Evolutionary conservation across 805 yeast species (phyloP).

Genomic region (Cyberlindnera lachancei): DNA sequence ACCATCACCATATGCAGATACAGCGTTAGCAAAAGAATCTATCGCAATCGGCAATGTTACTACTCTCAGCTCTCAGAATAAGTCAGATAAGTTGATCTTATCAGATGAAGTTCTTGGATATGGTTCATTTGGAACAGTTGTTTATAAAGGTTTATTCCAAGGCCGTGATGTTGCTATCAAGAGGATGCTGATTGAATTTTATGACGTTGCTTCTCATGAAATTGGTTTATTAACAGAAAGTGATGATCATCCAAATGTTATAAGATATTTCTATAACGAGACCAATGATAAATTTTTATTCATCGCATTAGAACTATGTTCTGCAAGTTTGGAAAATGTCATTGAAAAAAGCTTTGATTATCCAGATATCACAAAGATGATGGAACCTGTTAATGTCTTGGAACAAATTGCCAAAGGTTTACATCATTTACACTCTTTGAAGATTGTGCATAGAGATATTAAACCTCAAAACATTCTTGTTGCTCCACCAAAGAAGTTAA

Average conservation of each 20-base stretch:
- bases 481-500: constrained; percentile 52
- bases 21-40: too few species aligned
- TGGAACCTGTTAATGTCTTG: constrained; percentile 49
- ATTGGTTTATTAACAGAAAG: constrained; percentile 83
- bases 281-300: constrained; percentile 80
- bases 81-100: constrained; percentile 36
- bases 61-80: background rate
- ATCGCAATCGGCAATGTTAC: too few species aligned
- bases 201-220: constrained; percentile 90
- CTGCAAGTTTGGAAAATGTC: constrained; percentile 81
- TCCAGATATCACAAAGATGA: constrained; percentile 29
- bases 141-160: constrained; percentile 83
- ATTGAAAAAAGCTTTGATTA: constrained; percentile 44
- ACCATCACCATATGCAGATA: background rate
- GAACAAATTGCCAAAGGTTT: constrained; percentile 79
- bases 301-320: constrained; percentile 89
- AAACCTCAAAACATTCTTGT: constrained; percentile 92
- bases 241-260: constrained; percentile 94
- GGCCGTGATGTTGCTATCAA: constrained; percentile 94
- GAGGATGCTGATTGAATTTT: constrained; percentile 86
- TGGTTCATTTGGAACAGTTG: constrained; percentile 96
- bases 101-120: constrained; percentile 80
- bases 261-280: constrained; percentile 90
- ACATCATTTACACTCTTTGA: constrained; percentile 77
- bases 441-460: constrained; percentile 90